phyloP scores from a whole-genome alignment of 805 yeast genomes.

The Yamadazyma laniorum region DNA sequence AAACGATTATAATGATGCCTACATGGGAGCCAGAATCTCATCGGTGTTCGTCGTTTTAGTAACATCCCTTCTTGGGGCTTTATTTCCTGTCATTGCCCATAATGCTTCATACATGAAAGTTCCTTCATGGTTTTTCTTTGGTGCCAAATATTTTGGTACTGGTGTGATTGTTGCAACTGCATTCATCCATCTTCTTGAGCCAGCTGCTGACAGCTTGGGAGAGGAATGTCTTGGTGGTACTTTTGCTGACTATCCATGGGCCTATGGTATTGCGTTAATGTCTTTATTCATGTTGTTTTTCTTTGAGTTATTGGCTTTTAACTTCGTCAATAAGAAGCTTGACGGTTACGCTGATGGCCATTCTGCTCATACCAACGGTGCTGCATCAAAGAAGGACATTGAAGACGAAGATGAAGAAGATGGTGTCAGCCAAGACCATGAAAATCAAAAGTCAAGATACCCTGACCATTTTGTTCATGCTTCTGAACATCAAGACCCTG shows the following conservation, averaged over 20 bases:
- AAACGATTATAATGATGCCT: slow-evolving; percentile 46
- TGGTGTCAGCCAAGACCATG: slow-evolving; percentile 16
- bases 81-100: slow-evolving; percentile 62
- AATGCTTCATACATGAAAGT: slow-evolving; percentile 45
- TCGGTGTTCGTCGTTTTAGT: slow-evolving; percentile 60
- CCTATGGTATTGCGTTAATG: slow-evolving; percentile 52
- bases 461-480: slow-evolving; percentile 48
- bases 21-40: slow-evolving; percentile 53
- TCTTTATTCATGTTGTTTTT: slow-evolving; percentile 52
- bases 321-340: slow-evolving; percentile 39
- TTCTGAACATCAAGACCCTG: slow-evolving; percentile 45
- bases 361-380: slow-evolving; percentile 57
- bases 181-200: slow-evolving; percentile 69
- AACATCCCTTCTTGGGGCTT: slow-evolving; percentile 54
- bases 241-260: slow-evolving; percentile 52
- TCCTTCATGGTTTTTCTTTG: slow-evolving; percentile 62
- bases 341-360: slow-evolving; percentile 28
- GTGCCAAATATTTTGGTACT: slow-evolving; percentile 76
- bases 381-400: slow-evolving; percentile 22
- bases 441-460: slow-evolving; percentile 16
- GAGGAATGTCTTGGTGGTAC: slow-evolving; percentile 63
- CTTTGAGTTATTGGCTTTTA: slow-evolving; percentile 50
- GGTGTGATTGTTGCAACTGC: slow-evolving; percentile 85
- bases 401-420: slow-evolving; percentile 18
- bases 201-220: slow-evolving; percentile 59